Base-by-base conservation (phyloP, 257 asterid genomes). In the Paraleonurus japonicus region DNA sequence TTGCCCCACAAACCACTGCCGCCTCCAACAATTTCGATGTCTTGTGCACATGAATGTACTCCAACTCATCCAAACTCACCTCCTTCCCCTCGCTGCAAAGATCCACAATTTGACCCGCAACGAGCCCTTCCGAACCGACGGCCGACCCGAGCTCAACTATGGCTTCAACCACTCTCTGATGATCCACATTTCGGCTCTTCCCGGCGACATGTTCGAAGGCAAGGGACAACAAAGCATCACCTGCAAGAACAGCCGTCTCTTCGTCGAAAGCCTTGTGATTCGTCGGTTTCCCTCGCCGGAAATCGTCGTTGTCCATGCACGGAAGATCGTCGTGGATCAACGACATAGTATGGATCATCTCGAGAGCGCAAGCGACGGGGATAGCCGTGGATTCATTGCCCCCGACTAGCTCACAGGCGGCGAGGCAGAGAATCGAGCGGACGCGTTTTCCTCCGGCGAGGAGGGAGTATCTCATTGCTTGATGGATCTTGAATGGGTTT, bases 281-380 rank as follows among this genome's bases (percentile, higher is more conserved):
- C 0, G 96, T 84, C n/a, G 89, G 94, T 75, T 67, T 79, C 10
- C 94, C 92, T 3, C 92, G 72, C 17, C 92, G 90, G 1, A 85
- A 69, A 35, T 86, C 95, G 39, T 87, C 92, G 27, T 86, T 54
- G 69, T 85, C 96, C 92, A 87, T 87, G 75, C 96, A 87, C 0
- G 95, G 96, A 32, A 89, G 92, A 68, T 87, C 96, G 27, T 89
- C 95, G 39, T 89, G 95, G 55, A 89, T 79, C 45, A 87, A 80
- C 10, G 96, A 85, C 95, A 86, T 87, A 4, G 95, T 89, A 47
- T 89, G 95, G 64, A 89, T 84, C 92, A 89, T 89, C 70, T 89
- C 92, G 15, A 87, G 13, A 0, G 92, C 86, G 54, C 95, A 86
- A 7, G 95, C 92, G 54, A 69, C 48, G 26, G 96, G 95, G 12